A percentile compares a stretch with the other conserved stretches of the same genome.
These are phyloP conservation scores for Arabidopsis lyrata DNA, from an alignment of 441 rosid species.

Conservation along the genomic window DNA sequence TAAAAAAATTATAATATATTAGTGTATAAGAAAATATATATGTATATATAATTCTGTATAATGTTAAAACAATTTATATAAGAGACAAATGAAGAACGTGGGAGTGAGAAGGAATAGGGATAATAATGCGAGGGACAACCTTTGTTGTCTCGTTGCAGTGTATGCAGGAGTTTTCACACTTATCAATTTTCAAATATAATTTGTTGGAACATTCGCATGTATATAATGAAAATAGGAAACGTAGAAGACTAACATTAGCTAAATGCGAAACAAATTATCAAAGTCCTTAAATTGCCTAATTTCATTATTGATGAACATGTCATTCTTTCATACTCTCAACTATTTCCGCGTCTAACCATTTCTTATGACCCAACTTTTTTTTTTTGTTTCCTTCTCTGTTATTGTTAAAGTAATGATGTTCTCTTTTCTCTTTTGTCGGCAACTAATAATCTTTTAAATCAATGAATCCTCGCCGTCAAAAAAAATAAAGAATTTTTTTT, in stretches of 20 bases:
- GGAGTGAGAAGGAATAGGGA: constrained; percentile 21
- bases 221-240: constrained; percentile 17
- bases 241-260: constrained; percentile 21
- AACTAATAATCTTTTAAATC: background rate
- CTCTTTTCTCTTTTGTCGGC: constrained; percentile 28
- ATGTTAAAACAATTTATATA: constrained; percentile 4
- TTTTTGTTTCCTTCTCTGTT: background rate
- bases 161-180: constrained; percentile 28
- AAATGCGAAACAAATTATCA: constrained; percentile 7
- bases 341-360: constrained; percentile 33
- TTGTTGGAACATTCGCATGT: constrained; percentile 24
- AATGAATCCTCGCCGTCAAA: constrained; percentile 5
- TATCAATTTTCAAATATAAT: constrained; percentile 21
- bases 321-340: constrained; percentile 20
- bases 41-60: background rate
- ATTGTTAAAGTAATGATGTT: background rate
- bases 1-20: no score
- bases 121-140: constrained; percentile 37
- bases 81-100: constrained; percentile 42
- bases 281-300: constrained; percentile 48
- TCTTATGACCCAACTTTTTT: background rate
- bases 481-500: background rate
- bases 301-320: constrained; percentile 41
- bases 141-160: constrained; percentile 40
- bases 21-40: background rate